Evolutionary conservation across 495 filamentous ascomycete species (phyloP).

Genomic region (Aspergillus cristatus): DNA sequence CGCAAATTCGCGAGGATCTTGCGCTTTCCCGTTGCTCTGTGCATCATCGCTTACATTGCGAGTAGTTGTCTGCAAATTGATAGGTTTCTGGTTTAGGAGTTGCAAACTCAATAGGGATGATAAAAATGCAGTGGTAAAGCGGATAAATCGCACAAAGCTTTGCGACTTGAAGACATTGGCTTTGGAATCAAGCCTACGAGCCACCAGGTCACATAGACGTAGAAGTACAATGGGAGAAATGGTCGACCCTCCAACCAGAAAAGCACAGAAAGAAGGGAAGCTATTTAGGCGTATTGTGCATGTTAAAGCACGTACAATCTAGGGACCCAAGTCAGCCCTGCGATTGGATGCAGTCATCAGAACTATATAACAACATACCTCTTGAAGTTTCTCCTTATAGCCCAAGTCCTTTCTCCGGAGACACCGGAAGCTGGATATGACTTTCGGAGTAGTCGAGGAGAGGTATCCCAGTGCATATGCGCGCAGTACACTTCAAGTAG

Average conservation of each 20-base stretch:
- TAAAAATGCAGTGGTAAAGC: conserved; percentile 32
- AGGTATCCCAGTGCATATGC: conserved; percentile 71
- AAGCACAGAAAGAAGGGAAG: conserved; percentile 78
- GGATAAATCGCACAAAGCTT: conserved; percentile 19
- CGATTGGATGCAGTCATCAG: not conserved
- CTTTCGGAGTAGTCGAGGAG: conserved; percentile 57
- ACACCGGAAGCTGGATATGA: conserved; percentile 47
- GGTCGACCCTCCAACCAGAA: conserved; percentile 66
- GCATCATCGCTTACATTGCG: conserved; percentile 2
- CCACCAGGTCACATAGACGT: conserved; percentile 20
- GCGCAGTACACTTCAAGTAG: conserved; percentile 48
- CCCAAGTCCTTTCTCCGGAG: conserved; percentile 37
- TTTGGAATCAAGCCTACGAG: conserved; percentile 10
- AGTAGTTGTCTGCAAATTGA: conserved; percentile 9
- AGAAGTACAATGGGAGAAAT: conserved; percentile 44
- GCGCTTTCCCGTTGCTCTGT: conserved; percentile 11
- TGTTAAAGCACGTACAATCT: conserved; percentile 30
- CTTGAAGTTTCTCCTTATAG: conserved; percentile 25
- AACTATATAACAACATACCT: conserved; percentile 20
- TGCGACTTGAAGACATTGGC: conserved; percentile 10
- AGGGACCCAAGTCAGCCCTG: conserved; percentile 2
- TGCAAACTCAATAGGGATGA: conserved; percentile 40
- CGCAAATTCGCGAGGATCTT: conserved; percentile 34
- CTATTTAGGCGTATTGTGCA: conserved; percentile 34
- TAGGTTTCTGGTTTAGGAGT: conserved; percentile 34